phyloP scores from a whole-genome alignment of 306 rosid genomes.

The Bauhinia variegata region DNA sequence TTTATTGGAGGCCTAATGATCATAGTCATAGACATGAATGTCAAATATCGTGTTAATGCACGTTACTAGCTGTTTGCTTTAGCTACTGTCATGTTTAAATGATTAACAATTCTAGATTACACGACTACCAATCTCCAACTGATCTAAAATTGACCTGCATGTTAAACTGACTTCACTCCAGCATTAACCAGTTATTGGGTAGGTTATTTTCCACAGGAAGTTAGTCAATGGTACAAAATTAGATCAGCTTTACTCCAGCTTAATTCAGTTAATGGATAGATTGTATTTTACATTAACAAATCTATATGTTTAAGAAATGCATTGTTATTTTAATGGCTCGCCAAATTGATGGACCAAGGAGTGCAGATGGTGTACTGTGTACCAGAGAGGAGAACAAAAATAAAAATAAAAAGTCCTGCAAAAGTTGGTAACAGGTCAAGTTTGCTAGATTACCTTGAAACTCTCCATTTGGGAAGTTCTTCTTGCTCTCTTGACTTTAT shows the following conservation, averaged over 20 bases:
- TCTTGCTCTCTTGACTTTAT: conserved; percentile 77
- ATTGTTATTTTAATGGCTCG: background rate
- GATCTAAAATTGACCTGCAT: background rate
- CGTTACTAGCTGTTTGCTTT: background rate
- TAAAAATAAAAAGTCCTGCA: too few relatives aligned
- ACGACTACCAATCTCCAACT: background rate
- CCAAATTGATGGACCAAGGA: background rate
- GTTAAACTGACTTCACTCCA: background rate
- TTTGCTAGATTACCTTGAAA: conserved; percentile 75
- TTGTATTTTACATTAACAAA: background rate
- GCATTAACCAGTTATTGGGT: background rate
- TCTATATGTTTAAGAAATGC: background rate
- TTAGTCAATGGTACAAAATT: background rate
- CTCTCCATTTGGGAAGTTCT: conserved; percentile 85
- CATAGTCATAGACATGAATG: background rate
- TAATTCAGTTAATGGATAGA: background rate
- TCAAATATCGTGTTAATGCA: background rate
- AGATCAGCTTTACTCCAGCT: conserved; percentile 3
- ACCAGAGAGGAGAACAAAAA: background rate
- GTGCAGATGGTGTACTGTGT: background rate
- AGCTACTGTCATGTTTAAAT: too few relatives aligned
- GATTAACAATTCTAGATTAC: background rate
- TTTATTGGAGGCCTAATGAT: conserved; percentile 3
- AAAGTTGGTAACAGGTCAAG: background rate
- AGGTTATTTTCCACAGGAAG: background rate